Evolutionary conservation across 78 protist species (phyloP).

Genomic region (Dictyostelium purpureum): DNA sequence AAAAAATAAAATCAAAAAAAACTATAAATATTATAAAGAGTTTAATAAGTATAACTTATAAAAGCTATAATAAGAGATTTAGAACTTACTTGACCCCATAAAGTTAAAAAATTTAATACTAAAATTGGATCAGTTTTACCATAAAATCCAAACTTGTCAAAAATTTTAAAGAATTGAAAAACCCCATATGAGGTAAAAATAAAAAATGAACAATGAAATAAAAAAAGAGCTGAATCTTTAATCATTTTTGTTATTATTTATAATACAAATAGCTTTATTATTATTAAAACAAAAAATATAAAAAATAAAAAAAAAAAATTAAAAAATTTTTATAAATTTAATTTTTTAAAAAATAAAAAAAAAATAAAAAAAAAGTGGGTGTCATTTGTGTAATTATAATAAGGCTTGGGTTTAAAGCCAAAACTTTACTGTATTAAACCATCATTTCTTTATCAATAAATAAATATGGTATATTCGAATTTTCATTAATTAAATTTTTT

Average conservation of each 20-base stretch:
- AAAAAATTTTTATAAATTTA: too few species aligned
- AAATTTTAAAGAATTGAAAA: not conserved
- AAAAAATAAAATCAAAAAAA: conserved; percentile 20
- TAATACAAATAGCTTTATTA: not conserved
- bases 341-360: too few species aligned
- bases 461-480: too few species aligned
- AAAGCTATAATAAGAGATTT: not conserved
- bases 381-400: too few species aligned
- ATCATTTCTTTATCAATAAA: too few species aligned
- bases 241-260: not conserved
- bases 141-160: not conserved
- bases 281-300: not conserved
- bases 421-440: too few species aligned
- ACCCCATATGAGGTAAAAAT: not conserved
- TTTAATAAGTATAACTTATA: not conserved
- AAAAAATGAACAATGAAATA: conserved; percentile 15
- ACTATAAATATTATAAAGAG: not conserved
- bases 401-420: too few species aligned
- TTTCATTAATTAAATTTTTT: too few species aligned
- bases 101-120: conserved; percentile 34
- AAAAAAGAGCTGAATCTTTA: not conserved
- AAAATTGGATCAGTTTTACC: conserved; percentile 5
- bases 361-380: too few species aligned
- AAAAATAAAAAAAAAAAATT: not conserved
- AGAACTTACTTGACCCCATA: conserved; percentile 64